Evolutionary conservation across 179 eudicot species (phyloP), one percentile per base, ranked within the genome.

Genomic region (Gypsophila paniculata): DNA sequence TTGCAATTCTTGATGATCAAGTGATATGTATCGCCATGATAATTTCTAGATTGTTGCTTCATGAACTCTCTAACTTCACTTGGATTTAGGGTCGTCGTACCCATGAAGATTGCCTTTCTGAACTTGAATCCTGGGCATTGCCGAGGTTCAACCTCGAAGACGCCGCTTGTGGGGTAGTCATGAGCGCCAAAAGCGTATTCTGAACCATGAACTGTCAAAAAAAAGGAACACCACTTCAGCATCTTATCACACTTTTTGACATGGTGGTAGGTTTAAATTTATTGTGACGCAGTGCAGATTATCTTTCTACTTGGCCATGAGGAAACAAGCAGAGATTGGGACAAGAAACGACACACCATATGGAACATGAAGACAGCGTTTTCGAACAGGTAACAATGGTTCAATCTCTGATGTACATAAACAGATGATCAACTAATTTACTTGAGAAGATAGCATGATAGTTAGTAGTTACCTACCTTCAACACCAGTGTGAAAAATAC

Each of bases 161-260:
- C 90, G 39, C 99, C 99, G 69, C 99, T 94, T 2, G 96, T 86
- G 18, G 99, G 88, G 75, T 69, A 88, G 76, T 92, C 99, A 70
- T 94, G 99, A 74, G 99, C 99, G 25, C 99, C 99, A 80, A 92
- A 94, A 21, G 99, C 99, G 69, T 94, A 94, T 77, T 94, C 99
- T 54, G 85, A 86, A 44, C 97, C 99, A 79, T 94, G 90, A 42
- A 92, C 99, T 94, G 88, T 72, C 63, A 85, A 75, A 12, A 22
- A 42, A 26, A 74, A 38, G 54, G 67, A 69, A 73, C 29, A 21
- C n/a, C 7, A 19, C 2, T 17, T 68, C 36, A 65, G 64, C 38
- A 29, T 25, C n/a, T 60, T 26, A 29, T 1, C 64, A 60, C 39
- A 26, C 18, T 26, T 10, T 19, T 8, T 21, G 25, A 57, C 26